Evolutionary conservation across 371 early-diverging fungal genomes (phyloP).

Genomic region (Mortierella sp.): DNA sequence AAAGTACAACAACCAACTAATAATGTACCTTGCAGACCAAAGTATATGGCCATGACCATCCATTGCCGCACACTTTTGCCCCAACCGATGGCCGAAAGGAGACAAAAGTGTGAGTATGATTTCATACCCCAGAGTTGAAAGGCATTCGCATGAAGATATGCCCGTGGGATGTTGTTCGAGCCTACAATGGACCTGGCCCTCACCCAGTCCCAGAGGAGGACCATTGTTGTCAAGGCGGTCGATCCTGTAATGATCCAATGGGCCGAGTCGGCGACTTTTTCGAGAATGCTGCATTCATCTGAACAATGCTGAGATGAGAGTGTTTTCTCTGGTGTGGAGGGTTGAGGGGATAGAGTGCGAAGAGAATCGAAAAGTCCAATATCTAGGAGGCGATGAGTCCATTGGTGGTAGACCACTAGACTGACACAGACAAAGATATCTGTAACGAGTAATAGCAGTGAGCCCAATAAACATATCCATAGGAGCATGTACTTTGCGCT

Average conservation of each 20-base stretch:
- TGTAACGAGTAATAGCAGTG: conserved; percentile 8
- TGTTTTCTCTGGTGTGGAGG: neutral
- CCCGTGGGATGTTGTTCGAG: conserved; percentile 38
- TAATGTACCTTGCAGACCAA: conserved; percentile 42
- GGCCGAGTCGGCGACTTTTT: conserved; percentile 5
- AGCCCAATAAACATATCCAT: conserved; percentile 10
- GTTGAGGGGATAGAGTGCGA: neutral
- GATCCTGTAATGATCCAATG: conserved; percentile 41
- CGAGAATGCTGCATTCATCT: neutral
- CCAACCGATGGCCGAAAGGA: conserved; percentile 33
- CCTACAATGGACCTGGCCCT: conserved; percentile 28
- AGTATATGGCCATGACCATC: conserved; percentile 28
- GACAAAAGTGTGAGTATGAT: conserved; percentile 42
- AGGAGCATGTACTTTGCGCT: conserved; percentile 19
- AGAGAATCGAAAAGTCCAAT: neutral
- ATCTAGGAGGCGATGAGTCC: conserved; percentile 20
- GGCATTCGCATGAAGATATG: conserved; percentile 26
- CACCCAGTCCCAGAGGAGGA: conserved; percentile 37
- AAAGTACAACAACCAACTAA: neutral
- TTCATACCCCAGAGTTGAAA: conserved; percentile 38
- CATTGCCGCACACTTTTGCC: conserved; percentile 30
- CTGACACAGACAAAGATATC: conserved; percentile 28
- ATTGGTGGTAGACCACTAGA: conserved; percentile 20
- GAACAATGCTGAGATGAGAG: neutral
- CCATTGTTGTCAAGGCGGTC: conserved; percentile 17